A percentile compares a stretch with the other conserved stretches of the same genome.
Evolutionary conservation across 371 early-diverging fungal genomes (phyloP).

Genomic region (Neoconidiobolus thromboides): DNA sequence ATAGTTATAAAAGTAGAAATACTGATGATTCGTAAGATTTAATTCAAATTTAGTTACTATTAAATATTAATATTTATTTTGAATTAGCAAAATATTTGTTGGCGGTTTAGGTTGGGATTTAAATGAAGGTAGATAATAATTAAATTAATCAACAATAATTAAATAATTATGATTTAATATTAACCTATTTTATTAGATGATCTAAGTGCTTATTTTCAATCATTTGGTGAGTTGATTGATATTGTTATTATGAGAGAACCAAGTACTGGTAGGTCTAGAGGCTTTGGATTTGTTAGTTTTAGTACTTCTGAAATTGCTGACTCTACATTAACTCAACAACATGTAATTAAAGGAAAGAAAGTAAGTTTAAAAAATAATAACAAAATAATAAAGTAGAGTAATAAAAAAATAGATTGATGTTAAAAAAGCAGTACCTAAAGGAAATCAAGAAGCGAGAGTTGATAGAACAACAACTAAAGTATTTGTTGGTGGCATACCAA

Average conservation of each 20-base stretch:
- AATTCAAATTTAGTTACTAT: too few relatives aligned
- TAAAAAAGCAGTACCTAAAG: constrained; percentile 68
- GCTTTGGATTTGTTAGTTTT: constrained; percentile 85
- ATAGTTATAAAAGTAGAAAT: too few relatives aligned
- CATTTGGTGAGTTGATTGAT: constrained; percentile 47
- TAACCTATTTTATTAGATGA: constrained; percentile 51
- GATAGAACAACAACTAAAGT: constrained; percentile 66
- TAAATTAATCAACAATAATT: constrained; percentile 1
- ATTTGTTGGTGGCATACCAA: constrained; percentile 76
- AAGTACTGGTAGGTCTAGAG: constrained; percentile 53
- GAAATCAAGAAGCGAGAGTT: constrained; percentile 23
- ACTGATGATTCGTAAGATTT: too few relatives aligned
- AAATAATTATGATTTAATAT: constrained; percentile 38
- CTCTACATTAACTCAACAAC: constrained; percentile 47
- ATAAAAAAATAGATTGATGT: constrained; percentile 53
- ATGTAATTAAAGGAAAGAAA: constrained; percentile 64
- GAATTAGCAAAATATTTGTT: constrained; percentile 67
- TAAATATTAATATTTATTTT: too few relatives aligned
- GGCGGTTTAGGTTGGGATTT: constrained; percentile 89
- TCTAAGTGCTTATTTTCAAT: constrained; percentile 51
- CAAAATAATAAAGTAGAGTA: neutral
- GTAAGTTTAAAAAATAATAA: constrained; percentile 20
- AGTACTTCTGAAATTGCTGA: constrained; percentile 39
- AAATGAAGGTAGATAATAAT: constrained; percentile 44
- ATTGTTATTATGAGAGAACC: constrained; percentile 74